These are phyloP conservation scores for Climacium dendroides DNA, from an alignment of 225 moss, liverwort and hornwort genomes.

Conservation along the genomic window DNA sequence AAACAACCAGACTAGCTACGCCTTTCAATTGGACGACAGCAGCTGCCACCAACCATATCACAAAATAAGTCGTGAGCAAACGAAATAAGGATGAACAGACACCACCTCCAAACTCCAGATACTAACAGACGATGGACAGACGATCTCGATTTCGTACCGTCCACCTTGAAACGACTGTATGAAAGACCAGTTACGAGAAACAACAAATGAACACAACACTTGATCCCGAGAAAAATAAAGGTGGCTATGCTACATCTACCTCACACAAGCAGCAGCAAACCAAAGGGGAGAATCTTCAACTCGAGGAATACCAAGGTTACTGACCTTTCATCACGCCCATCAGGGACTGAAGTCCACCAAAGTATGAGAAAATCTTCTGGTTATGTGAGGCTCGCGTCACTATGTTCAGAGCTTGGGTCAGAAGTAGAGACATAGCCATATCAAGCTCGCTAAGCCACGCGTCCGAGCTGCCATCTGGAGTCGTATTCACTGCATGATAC, in stretches of 20 bases:
- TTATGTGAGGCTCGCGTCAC: slow-evolving; percentile 54
- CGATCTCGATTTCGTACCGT: background rate
- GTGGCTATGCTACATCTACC: background rate
- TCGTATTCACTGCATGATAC: slow-evolving; percentile 35
- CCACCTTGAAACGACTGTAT: background rate
- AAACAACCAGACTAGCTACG: slow-evolving; percentile 51
- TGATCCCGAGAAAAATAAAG: background rate
- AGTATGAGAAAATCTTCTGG: slow-evolving; percentile 58
- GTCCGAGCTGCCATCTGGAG: slow-evolving; percentile 43
- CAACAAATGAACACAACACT: background rate
- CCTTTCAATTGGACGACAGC: slow-evolving; percentile 75
- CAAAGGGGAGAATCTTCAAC: background rate
- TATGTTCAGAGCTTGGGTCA: slow-evolving; percentile 44
- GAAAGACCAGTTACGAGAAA: background rate
- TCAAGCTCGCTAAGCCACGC: slow-evolving; percentile 46
- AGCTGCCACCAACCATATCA: slow-evolving; percentile 40
- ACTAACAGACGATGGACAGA: background rate
- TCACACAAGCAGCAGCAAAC: background rate
- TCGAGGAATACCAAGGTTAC: background rate
- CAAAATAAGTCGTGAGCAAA: background rate
- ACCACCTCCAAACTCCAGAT: background rate
- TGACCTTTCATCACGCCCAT: slow-evolving; percentile 83
- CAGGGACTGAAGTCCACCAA: slow-evolving; percentile 63
- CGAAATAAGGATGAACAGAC: background rate
- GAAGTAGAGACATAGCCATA: slow-evolving; percentile 30